A percentile compares a stretch with the other conserved stretches of the same genome.
These are phyloP conservation scores for Phragmites australis DNA, from an alignment of 176 grass and related monocot species.

Conservation along the genomic window DNA sequence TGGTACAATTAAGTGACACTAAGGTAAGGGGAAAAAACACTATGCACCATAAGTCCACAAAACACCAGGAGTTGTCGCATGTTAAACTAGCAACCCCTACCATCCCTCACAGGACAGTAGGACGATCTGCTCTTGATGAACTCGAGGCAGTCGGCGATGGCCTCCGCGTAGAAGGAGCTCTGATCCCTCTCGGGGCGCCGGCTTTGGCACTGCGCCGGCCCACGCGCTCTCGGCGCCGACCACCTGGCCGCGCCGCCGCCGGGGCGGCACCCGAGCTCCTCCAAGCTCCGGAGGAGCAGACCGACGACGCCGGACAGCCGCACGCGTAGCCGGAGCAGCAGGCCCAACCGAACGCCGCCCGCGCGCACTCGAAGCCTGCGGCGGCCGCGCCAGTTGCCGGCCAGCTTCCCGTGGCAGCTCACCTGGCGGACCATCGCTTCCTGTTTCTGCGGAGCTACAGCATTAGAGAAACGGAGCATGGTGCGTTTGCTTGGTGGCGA, in stretches of 20 bases:
- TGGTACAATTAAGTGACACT: not conserved
- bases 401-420: not conserved
- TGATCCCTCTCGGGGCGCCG: not conserved
- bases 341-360: conserved; percentile 19
- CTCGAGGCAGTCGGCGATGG: conserved; percentile 64
- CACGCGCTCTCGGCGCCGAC: conserved; percentile 1
- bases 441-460: not conserved
- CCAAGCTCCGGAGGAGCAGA: conserved; percentile 24
- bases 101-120: conserved; percentile 16
- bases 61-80: not conserved
- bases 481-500: not conserved
- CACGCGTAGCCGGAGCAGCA: conserved; percentile 46
- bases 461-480: conserved; percentile 10
- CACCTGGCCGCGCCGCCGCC: not conserved
- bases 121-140: conserved; percentile 62
- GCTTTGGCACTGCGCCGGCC: not conserved
- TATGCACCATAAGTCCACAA: not conserved
- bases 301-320: conserved; percentile 34
- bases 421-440: not conserved
- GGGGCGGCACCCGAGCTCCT: conserved; percentile 36
- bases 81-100: not conserved
- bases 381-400: not conserved
- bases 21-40: not conserved
- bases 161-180: conserved; percentile 55
- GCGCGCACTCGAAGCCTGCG: not conserved